A percentile compares a stretch with the other conserved stretches of the same genome.
phyloP scores from a whole-genome alignment of 345 rosid species.

The Euphorbia peplus region DNA sequence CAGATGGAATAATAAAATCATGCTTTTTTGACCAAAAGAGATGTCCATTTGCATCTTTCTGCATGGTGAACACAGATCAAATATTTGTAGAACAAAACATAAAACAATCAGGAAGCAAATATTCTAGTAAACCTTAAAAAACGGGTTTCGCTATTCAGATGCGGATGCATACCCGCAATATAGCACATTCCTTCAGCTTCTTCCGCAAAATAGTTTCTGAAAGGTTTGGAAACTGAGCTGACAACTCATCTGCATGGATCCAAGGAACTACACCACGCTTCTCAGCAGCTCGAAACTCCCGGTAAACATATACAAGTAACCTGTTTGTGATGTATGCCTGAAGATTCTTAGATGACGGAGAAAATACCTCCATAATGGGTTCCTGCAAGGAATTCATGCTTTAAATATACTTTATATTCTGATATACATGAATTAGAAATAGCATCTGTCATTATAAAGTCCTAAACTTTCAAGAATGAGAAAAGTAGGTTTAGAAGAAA shows the following conservation, averaged over 20 bases:
- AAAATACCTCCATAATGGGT: slow-evolving; percentile 89
- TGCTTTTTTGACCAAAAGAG: slow-evolving; percentile 63
- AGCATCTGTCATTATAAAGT: not conserved
- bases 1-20: slow-evolving; percentile 66
- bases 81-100: not conserved
- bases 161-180: slow-evolving; percentile 49
- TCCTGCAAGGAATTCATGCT: slow-evolving; percentile 47
- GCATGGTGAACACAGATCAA: slow-evolving; percentile 27
- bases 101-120: slow-evolving; percentile 1
- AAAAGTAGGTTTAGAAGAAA: not conserved
- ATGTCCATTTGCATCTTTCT: slow-evolving; percentile 74
- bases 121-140: not conserved
- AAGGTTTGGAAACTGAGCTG: slow-evolving; percentile 57
- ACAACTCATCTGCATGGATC: slow-evolving; percentile 69
- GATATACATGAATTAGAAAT: not conserved
- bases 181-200: slow-evolving; percentile 69
- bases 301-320: slow-evolving; percentile 73
- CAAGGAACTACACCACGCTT: slow-evolving; percentile 54
- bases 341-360: slow-evolving; percentile 81
- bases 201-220: slow-evolving; percentile 65
- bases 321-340: slow-evolving; percentile 68
- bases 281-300: slow-evolving; percentile 61
- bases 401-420: not conserved
- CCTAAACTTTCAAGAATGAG: not conserved
- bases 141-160: not conserved